A percentile compares a stretch with the other conserved stretches of the same genome.
phyloP scores from a whole-genome alignment of 306 rosid genomes.

The Fagus crenata region DNA sequence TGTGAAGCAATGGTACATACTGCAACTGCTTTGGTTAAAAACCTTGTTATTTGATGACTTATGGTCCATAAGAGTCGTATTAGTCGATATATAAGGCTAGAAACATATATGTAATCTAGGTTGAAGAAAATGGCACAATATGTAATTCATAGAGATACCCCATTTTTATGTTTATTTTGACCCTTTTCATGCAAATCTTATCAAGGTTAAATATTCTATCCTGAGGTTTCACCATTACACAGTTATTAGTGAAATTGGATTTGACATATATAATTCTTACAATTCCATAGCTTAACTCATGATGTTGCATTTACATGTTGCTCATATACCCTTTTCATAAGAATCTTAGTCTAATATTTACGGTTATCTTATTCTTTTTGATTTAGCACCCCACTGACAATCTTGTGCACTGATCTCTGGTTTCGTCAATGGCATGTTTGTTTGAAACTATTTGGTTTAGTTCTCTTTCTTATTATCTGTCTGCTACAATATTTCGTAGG shows the following conservation, averaged over 20 bases:
- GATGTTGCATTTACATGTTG: background rate
- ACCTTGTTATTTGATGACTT: constrained; percentile 4
- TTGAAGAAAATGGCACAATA: background rate
- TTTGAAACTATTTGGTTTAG: background rate
- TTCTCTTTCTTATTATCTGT: background rate
- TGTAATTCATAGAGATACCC: constrained; percentile 13
- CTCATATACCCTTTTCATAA: background rate
- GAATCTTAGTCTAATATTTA: background rate
- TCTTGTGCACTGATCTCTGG: background rate
- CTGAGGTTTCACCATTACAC: no score
- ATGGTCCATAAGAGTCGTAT: background rate
- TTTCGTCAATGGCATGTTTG: background rate
- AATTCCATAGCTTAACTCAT: no score
- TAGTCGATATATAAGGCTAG: background rate
- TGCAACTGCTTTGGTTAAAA: constrained; percentile 15
- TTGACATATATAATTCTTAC: no score
- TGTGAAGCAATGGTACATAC: constrained; percentile 71
- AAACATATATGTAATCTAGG: background rate
- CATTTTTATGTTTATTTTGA: constrained; percentile 9
- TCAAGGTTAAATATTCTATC: background rate
- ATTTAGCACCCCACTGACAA: background rate
- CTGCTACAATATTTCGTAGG: background rate
- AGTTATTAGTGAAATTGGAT: no score
- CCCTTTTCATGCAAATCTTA: constrained; percentile 4
- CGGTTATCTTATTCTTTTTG: background rate